Conservation (phyloP, 306 rosid species). For the Prosopis cineraria region DNA sequence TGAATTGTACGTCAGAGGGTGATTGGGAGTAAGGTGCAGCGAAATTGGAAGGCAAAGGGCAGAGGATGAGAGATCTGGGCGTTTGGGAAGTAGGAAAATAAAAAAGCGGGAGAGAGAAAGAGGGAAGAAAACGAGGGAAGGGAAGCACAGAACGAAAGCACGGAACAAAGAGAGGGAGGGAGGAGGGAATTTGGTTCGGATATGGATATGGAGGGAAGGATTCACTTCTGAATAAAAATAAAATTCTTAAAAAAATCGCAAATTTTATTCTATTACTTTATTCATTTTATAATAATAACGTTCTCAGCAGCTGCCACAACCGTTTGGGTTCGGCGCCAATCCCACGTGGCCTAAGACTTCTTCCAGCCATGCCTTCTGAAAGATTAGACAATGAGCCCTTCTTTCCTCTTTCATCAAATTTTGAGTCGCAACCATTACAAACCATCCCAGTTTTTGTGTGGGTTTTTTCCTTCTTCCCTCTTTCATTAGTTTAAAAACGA, state of each 20-base stretch:
- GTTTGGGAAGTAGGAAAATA: constrained; percentile 53
- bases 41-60: not conserved
- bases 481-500: not conserved
- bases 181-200: constrained; percentile 99
- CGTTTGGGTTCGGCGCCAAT: constrained; percentile 27
- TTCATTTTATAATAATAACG: not conserved
- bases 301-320: not conserved
- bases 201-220: constrained; percentile 91
- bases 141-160: constrained; percentile 39
- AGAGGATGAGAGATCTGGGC: constrained; percentile 53
- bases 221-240: constrained; percentile 39
- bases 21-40: constrained; percentile 19
- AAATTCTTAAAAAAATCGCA: not conserved
- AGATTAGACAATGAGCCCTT: not conserved
- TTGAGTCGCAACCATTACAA: not conserved
- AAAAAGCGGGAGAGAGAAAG: constrained; percentile 74
- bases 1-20: not conserved
- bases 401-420: not conserved
- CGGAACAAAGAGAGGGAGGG: constrained; percentile 14
- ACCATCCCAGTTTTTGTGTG: not conserved
- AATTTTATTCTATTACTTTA: no score
- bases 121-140: constrained; percentile 84
- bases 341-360: not conserved
- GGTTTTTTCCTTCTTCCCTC: not conserved
- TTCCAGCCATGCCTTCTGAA: not conserved